Conservation (phyloP, 2,329 filamentous ascomycete genomes). For the Microcyclosporella mali region DNA sequence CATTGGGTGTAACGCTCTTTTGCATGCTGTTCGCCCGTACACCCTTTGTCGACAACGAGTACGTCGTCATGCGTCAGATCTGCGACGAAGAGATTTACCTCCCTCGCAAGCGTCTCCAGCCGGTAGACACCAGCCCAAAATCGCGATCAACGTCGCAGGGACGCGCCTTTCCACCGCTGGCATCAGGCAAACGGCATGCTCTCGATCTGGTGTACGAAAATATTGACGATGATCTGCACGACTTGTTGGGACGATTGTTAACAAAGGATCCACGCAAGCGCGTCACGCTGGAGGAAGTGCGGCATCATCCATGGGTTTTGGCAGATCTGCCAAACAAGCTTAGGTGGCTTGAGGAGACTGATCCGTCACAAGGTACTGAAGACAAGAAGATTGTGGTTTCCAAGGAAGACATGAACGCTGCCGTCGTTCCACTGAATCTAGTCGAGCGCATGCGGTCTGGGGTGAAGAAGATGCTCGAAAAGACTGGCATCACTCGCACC, state of each 20-base stretch:
- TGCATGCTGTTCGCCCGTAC: constrained; percentile 91
- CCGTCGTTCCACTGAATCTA: constrained; percentile 83
- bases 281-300: constrained; percentile 85
- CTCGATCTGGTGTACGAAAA: constrained; percentile 79
- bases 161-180: constrained; percentile 40
- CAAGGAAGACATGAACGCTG: constrained; percentile 78
- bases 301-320: constrained; percentile 87
- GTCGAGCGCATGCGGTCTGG: constrained; percentile 72
- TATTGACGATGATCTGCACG: constrained; percentile 70
- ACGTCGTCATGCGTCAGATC: constrained; percentile 84
- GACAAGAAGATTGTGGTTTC: constrained; percentile 89
- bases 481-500: constrained; percentile 12
- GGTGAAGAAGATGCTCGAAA: constrained; percentile 41
- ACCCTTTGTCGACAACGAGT: constrained; percentile 89
- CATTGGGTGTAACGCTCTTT: constrained; percentile 89
- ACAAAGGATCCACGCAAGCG: constrained; percentile 83
- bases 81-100: constrained; percentile 91
- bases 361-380: constrained; percentile 69
- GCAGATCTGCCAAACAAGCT: constrained; percentile 67
- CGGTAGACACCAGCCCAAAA: constrained; percentile 48
- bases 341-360: constrained; percentile 89
- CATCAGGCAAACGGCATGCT: constrained; percentile 65
- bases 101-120: constrained; percentile 71
- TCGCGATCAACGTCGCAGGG: constrained; percentile 43
- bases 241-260: constrained; percentile 73